phyloP scores from a whole-genome alignment of 1,284 basidiomycete species.

The Moesziomyces globuligerus region DNA sequence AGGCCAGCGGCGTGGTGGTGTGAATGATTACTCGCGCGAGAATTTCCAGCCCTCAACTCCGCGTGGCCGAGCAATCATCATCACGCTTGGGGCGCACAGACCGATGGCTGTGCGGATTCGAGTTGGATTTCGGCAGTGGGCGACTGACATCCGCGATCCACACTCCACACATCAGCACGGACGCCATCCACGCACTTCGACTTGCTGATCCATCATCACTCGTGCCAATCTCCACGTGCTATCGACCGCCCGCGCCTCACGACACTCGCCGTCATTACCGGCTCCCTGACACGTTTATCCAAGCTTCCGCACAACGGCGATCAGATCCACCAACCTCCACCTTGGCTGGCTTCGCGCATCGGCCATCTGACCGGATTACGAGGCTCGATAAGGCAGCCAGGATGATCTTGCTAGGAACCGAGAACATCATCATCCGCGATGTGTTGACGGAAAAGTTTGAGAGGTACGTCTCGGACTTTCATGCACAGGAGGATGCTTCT shows the following conservation, averaged over 20 bases:
- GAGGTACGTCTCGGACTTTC: slow-evolving; percentile 84
- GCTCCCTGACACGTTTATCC: too few species aligned
- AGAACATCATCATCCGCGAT: slow-evolving; percentile 84
- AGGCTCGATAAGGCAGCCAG: slow-evolving; percentile 5
- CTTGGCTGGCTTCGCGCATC: neutral
- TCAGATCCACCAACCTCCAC: neutral
- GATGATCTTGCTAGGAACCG: slow-evolving; percentile 66
- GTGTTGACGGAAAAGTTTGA: slow-evolving; percentile 87
- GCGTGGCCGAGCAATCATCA: neutral
- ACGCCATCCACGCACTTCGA: slow-evolving; percentile 2
- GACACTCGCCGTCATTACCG: too few species aligned
- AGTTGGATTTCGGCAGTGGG: slow-evolving; percentile 9
- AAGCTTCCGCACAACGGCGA: too few species aligned
- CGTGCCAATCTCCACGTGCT: neutral
- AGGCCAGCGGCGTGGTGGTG: neutral
- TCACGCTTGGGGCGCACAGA: slow-evolving; percentile 28
- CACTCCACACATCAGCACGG: slow-evolving; percentile 31
- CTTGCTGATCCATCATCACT: neutral
- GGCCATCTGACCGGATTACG: neutral
- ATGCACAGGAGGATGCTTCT: too few species aligned
- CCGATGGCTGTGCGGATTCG: slow-evolving; percentile 30
- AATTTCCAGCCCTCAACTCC: neutral
- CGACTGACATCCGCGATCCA: slow-evolving; percentile 15
- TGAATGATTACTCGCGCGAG: slow-evolving; percentile 18
- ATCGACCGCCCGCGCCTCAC: neutral